Evolutionary conservation across 768 basidiomycete genomes (phyloP).

Genomic region (Mrakia gelida): DNA sequence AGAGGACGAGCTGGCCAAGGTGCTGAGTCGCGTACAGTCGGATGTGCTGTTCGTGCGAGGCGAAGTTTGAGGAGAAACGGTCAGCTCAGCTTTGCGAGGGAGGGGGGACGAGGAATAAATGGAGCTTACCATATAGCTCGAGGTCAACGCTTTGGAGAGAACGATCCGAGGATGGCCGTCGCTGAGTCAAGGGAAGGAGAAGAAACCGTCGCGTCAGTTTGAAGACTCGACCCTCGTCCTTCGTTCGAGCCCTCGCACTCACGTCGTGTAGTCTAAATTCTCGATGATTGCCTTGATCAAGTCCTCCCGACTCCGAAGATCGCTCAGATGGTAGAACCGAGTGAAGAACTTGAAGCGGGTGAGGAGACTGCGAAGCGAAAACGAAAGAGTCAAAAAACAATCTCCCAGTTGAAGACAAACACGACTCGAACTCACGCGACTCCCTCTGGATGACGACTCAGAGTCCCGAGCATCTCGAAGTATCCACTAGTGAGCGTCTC

Average conservation of each 20-base stretch:
- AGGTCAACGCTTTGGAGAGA: conserved; percentile 88
- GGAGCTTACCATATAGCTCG: conserved; percentile 69
- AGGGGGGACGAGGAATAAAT: no score
- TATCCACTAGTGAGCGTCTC: conserved; percentile 86
- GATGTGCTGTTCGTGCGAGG: conserved; percentile 57
- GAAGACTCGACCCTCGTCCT: no score
- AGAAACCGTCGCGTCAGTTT: conserved; percentile 29
- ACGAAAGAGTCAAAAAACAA: conserved; percentile 3
- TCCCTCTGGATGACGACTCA: conserved; percentile 84
- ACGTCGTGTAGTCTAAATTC: conserved; percentile 87
- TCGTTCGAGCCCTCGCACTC: conserved; percentile 38
- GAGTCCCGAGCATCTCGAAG: conserved; percentile 87
- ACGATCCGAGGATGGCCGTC: conserved; percentile 93
- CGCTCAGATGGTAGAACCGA: conserved; percentile 89
- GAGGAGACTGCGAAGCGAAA: conserved; percentile 57
- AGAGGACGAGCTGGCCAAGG: conserved; percentile 72
- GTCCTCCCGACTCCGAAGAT: conserved; percentile 84
- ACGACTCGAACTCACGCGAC: conserved; percentile 61
- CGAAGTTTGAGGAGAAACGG: background rate
- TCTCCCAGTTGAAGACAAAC: background rate
- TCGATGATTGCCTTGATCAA: conserved; percentile 86
- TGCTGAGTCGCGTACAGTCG: conserved; percentile 83
- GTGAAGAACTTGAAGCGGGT: conserved; percentile 92
- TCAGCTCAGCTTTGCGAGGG: background rate
- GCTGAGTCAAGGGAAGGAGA: conserved; percentile 48